Evolutionary conservation across 352 stramenopile species (phyloP), one percentile per base, ranked within the genome.

Genomic region (Globisporangium emineosum): DNA sequence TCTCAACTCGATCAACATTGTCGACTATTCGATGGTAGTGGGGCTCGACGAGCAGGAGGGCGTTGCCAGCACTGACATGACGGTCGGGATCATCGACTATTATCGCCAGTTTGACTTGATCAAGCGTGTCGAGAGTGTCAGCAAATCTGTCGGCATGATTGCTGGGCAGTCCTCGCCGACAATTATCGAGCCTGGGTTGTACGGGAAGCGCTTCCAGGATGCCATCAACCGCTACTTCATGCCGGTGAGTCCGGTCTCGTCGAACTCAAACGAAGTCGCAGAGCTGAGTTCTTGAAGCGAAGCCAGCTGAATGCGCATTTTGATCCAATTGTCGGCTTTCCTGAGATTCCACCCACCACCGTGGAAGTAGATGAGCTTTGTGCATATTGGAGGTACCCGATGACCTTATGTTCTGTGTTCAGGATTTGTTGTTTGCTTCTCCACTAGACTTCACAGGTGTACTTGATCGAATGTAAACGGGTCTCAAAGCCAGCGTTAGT

Each of bases 11-110:
- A 98, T 99, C 60, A 99, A 99, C 75, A 98, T 99, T 43, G 86
- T 99, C 53, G 97, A 99, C 76, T 99, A 99, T 65, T 99, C 96
- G 17, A 98, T 99, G 78, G 79, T 99, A n/a, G 90, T 99, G 10
- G 75, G 97, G 60, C 57, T 98, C 85, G 45, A 66, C 12, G 63
- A 90, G 70, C 61, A 69, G 7, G 29, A 54, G 6, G n/a, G 42
- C 1, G 43, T 32, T 12, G 55, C 55, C 8, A 76, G 73, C 60
- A 82, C 77, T 0, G 75, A 86, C 67, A 96, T 99, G 68, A 96
- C 98, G 15, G 93, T 99, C 23, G 97, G 97, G 6, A 99, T 99
- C 62, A 99, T 99, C 72, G 97, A 99, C 80, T 99, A 99, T 68
- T 91, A 99, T 79, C 81, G 97, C 6, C 97, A 98, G 63, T 99